These are phyloP conservation scores for Prunus kanzakura DNA, from an alignment of 306 rosid genomes.

Conservation along the genomic window DNA sequence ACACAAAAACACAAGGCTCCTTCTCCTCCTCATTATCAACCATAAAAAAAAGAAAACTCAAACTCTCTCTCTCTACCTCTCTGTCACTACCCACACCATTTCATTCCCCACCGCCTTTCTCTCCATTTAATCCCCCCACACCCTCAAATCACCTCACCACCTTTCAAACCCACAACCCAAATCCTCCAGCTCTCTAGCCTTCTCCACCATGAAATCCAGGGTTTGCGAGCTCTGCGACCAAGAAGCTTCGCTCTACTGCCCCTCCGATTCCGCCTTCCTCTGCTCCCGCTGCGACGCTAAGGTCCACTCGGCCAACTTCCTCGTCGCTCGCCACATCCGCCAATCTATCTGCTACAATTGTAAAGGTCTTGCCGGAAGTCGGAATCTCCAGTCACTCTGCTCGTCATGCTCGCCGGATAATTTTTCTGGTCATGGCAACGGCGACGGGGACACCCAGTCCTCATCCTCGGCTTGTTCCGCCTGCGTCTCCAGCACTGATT, in stretches of 20 bases:
- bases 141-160: neutral
- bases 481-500: constrained; percentile 27
- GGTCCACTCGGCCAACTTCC: constrained; percentile 41
- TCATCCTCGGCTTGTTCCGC: constrained; percentile 1
- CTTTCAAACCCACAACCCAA: neutral
- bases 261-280: constrained; percentile 36
- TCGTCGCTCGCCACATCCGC: constrained; percentile 44
- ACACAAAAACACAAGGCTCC: constrained; percentile 6
- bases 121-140: neutral
- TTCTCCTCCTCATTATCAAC: neutral
- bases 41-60: neutral
- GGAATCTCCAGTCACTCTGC: neutral
- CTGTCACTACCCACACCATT: neutral
- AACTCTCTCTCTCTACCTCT: neutral
- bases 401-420: constrained; percentile 15
- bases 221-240: constrained; percentile 32
- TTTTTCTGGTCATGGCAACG: neutral
- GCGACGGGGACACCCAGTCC: neutral
- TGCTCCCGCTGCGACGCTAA: constrained; percentile 32
- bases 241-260: constrained; percentile 30
- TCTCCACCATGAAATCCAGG: constrained; percentile 10
- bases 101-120: constrained; percentile 4
- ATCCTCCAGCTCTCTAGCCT: neutral
- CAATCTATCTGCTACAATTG: constrained; percentile 28
- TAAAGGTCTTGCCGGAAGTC: neutral